Base-by-base conservation (phyloP, 2,329 filamentous ascomycete species). In the Rachicladosporium sp. region DNA sequence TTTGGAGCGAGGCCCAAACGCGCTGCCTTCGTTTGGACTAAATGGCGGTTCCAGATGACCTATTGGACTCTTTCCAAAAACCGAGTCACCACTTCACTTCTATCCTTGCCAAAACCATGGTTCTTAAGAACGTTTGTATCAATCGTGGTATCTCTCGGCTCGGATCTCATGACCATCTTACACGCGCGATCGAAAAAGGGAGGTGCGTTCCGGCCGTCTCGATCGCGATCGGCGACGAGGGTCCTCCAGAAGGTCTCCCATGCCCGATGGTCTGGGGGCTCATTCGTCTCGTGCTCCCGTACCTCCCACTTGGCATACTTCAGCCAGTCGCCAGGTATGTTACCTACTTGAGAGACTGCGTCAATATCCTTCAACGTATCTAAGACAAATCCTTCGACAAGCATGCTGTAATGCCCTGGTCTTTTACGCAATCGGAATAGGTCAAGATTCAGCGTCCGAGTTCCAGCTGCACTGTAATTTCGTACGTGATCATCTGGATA, bases 31-130 rank as follows among this genome's bases (percentile, higher is more conserved):
- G 41, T 40, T 10, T 39, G 12, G n/a, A 45, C 31, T 2, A 48
- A 38, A 29, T 33, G 37, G 7, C 46, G 44, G 10, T 40, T 35
- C 44, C 44, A 47, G 29, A 45, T 35, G 13, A 47, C 40, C 10
- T 27, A 11, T 27, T 45, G 42, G 4, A 48, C 42, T 6, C 45
- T 34, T 27, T 35, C 19, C 21, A 48, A 38, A 33, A 43, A 45
- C 21, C 45, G 21, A 7, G 29, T 36, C 10, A 45, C 30, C 11
- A 41, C 29, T 23, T 47, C 41, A 10, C 23, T 27, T 27, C 23
- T 27, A 7, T 27, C 23, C 7, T 27, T 27, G 3, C 23, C 4
- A 6, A 27, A 8, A 2, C 23, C 23, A 6, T 7, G 23, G 8
- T 27, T 27, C 23, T 6, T 6, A 7, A 27, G 23, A 6, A 6